These are phyloP conservation scores for Coprinellus aureogranulatus DNA, from an alignment of 768 basidiomycete genomes.

Conservation along the genomic window DNA sequence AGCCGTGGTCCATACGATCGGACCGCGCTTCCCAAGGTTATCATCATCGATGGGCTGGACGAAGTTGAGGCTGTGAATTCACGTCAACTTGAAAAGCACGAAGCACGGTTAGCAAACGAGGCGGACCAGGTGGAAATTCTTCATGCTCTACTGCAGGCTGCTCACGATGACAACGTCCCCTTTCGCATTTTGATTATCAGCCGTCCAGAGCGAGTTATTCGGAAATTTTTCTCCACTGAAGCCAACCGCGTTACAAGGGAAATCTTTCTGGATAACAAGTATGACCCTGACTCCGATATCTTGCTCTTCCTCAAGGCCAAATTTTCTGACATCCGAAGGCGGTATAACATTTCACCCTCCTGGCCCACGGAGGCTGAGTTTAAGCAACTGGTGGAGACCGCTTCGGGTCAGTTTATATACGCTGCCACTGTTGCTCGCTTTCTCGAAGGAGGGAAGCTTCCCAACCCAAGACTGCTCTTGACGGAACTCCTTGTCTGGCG, in stretches of 20 bases:
- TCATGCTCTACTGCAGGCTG: not conserved
- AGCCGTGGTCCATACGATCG: not conserved
- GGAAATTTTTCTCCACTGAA: not conserved
- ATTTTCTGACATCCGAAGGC: not conserved
- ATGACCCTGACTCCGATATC: constrained; percentile 1
- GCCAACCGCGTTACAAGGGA: not conserved
- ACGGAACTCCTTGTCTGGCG: constrained; percentile 2
- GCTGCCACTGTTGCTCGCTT: constrained; percentile 13
- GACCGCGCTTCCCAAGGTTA: not conserved
- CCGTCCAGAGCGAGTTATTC: constrained; percentile 5
- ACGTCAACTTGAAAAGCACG: not conserved
- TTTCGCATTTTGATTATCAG: constrained; percentile 4
- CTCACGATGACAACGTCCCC: not conserved
- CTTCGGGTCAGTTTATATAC: constrained; percentile 18
- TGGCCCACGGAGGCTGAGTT: constrained; percentile 1
- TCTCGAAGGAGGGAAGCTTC: constrained; percentile 4
- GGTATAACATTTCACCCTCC: constrained; percentile 3
- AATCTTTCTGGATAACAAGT: not conserved
- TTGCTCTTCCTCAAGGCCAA: not conserved
- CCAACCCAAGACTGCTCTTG: constrained; percentile 8
- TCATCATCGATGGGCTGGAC: constrained; percentile 13
- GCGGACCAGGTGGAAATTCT: constrained; percentile 3
- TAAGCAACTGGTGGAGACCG: not conserved
- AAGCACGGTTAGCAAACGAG: not conserved
- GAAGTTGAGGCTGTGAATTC: constrained; percentile 1